Conservation (phyloP, 495 filamentous ascomycete species). For the Lepidopterella palustris region DNA sequence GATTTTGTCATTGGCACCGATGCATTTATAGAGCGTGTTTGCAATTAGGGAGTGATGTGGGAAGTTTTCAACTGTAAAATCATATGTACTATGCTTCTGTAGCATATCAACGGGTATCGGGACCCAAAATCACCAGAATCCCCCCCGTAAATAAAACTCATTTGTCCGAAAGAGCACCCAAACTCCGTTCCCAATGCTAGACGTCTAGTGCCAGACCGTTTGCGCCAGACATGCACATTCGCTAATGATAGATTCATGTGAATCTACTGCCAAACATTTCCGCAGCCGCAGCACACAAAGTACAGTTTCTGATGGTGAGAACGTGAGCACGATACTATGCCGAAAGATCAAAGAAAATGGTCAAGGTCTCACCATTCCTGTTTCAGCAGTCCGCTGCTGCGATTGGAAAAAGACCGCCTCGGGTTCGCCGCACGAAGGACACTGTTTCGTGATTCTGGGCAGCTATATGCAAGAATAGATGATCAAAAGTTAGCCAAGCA, state of each 20-base stretch:
- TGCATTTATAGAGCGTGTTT: constrained; percentile 62
- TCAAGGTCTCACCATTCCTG: constrained; percentile 77
- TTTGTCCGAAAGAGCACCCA: constrained; percentile 8
- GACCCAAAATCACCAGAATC: constrained; percentile 18
- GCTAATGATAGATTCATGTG: not conserved
- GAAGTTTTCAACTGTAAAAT: not conserved
- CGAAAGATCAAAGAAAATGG: not conserved
- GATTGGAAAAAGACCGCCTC: constrained; percentile 98
- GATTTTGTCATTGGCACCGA: constrained; percentile 91
- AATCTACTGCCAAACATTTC: constrained; percentile 66
- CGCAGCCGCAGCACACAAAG: constrained; percentile 90
- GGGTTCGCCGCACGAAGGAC: constrained; percentile 73
- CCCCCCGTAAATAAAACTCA: constrained; percentile 13
- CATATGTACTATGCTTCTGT: not conserved
- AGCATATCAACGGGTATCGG: constrained; percentile 23
- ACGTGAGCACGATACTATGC: constrained; percentile 8
- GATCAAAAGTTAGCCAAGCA: constrained; percentile 27
- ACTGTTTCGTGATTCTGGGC: constrained; percentile 73
- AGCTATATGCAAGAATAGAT: constrained; percentile 50
- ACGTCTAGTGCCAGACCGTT: not conserved
- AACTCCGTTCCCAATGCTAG: constrained; percentile 15
- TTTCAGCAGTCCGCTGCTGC: constrained; percentile 91
- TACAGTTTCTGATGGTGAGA: constrained; percentile 71
- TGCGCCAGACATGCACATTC: not conserved
- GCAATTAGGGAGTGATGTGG: not conserved